Base-by-base conservation (phyloP, 495 filamentous ascomycete species). In the Penicillium cinerascens region DNA sequence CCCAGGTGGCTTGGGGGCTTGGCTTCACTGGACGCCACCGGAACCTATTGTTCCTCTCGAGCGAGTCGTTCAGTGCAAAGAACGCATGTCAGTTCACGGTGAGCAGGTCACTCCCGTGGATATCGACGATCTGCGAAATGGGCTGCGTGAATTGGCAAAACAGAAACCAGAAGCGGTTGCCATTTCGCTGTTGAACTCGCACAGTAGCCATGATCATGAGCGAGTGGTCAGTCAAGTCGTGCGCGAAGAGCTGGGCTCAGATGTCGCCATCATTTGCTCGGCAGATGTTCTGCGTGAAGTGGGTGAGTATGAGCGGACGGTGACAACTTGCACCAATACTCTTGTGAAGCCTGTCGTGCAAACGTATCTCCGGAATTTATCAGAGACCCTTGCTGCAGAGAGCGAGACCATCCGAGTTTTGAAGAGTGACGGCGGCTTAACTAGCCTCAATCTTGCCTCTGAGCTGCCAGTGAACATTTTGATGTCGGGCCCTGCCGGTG, bases 261-360 rank as follows among this genome's bases (percentile, higher is more conserved):
- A 69, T 35, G 55, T 74, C 10, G 60, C 72, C 0, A 46, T 80
- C 2, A 74, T 74, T 9, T 63, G 73, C 33, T 79, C 75, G 0
- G 69, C 66, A 3, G 74, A 78, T 47, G 75, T 79, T 0, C 54
- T 79, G 17, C 66, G 69, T 0, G 77, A 80, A 58, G 68, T 78
- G 1, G 74, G 76, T 8, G 77, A 80, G 54, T 80, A 79, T 42
- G 76, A 80, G 58, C 67, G 76, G 1, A 79, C 77, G 1, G 73
- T 79, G 4, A 80, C 76, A 0, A 75, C 76, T 0, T 75, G 76
- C 15, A 76, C 75, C 0, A 80, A 79, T 49, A 71, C 75, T 0
- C 68, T 79, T 7, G 74, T 80, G 6, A 75, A 79, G 57, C 77
- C 77, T 0, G 66, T 76, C 11, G 75, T 80, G 3, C 69, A 76